phyloP scores from a whole-genome alignment of 139 green algal genomes.

The Dunaliella primolecta region DNA sequence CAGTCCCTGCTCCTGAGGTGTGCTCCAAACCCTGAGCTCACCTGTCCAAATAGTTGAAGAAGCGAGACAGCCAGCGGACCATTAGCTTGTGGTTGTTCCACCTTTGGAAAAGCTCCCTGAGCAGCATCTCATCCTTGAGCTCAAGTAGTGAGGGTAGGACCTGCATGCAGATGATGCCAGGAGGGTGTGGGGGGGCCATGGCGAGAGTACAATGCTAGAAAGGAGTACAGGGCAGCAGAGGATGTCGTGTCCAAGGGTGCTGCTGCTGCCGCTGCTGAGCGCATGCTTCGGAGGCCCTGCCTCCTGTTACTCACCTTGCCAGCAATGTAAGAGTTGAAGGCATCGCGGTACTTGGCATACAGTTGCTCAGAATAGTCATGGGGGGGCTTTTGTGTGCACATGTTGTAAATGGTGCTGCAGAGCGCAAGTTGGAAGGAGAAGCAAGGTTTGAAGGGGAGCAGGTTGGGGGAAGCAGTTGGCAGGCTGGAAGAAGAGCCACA shows the following conservation, averaged over 20 bases:
- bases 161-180: conserved; percentile 24
- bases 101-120: conserved; percentile 83
- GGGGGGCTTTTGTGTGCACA: conserved; percentile 99
- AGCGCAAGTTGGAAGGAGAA: too few species aligned
- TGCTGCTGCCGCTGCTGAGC: too few species aligned
- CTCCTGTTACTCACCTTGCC: conserved; percentile 77
- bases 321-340: conserved; percentile 93
- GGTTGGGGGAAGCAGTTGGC: not conserved
- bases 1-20: too few species aligned
- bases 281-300: too few species aligned
- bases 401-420: conserved; percentile 94
- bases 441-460: too few species aligned
- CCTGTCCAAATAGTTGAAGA: conserved; percentile 99
- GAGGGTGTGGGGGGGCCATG: too few species aligned
- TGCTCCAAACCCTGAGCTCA: conserved; percentile 36
- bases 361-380: conserved; percentile 97
- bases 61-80: conserved; percentile 94
- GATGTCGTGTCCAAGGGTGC: too few species aligned
- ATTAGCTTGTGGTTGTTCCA: conserved; percentile 99
- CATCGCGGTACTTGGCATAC: conserved; percentile 87
- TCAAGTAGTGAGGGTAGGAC: conserved; percentile 81
- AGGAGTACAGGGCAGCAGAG: too few species aligned
- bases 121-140: conserved; percentile 84
- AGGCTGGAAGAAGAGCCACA: not conserved
- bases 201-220: too few species aligned